Conservation (phyloP, 306 rosid species). For the Cajanus cajan region DNA sequence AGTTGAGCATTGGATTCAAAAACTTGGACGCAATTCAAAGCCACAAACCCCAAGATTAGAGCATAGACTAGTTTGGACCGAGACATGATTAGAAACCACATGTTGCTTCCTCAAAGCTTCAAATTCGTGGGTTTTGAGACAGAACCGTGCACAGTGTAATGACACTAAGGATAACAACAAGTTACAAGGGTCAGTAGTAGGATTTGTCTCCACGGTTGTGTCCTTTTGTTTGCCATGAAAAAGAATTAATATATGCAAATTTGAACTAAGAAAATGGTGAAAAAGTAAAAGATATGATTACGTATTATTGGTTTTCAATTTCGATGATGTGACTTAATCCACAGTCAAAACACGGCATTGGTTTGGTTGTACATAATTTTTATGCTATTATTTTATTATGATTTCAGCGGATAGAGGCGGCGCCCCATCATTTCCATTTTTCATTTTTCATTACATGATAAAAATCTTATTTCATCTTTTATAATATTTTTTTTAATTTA, state of each 20-base stretch:
- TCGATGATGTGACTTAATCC: neutral
- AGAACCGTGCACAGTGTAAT: too few relatives aligned
- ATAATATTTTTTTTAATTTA: too few relatives aligned
- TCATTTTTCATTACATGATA: neutral
- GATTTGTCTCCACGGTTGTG: neutral
- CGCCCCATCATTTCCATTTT: neutral
- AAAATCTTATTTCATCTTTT: too few relatives aligned
- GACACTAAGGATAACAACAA: neutral
- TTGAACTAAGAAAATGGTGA: neutral
- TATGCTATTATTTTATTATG: neutral
- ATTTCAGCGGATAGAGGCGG: neutral
- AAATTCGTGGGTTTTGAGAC: neutral
- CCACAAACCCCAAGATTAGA: constrained; percentile 29
- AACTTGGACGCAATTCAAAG: constrained; percentile 36
- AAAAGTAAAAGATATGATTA: neutral
- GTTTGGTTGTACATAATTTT: neutral
- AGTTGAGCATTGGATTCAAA: constrained; percentile 58
- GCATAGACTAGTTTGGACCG: constrained; percentile 15
- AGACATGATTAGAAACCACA: constrained; percentile 40
- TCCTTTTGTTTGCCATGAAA: neutral
- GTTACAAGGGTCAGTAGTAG: neutral
- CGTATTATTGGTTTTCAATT: neutral
- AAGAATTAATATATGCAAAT: neutral
- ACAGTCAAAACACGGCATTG: constrained; percentile 4
- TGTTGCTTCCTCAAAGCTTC: neutral